Evolutionary conservation across 768 basidiomycete species (phyloP), one percentile per base, ranked within the genome.

Genomic region (Russula vinacea): DNA sequence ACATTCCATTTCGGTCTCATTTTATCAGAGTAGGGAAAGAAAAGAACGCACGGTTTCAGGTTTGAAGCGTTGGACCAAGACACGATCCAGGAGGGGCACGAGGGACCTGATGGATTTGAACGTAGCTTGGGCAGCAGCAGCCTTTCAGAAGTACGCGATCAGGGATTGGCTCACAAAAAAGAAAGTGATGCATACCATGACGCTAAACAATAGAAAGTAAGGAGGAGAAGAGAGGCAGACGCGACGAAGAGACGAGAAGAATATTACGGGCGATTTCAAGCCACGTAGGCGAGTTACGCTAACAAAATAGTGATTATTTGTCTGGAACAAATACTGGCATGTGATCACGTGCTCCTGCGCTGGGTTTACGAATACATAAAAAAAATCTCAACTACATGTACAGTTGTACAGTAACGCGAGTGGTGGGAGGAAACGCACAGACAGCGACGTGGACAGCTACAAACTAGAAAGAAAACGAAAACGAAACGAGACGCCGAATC

Each of bases 61-160:
- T 81, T 98, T 98, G 87, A 96, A 96, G 62, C 95, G 85, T 79
- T 98, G 96, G 66, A 98, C 94, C 69, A 98, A 83, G 67, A 98
- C 92, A 68, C 96, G 92, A 87, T 98, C 96, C 61, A 98, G 80
- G 56, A 98, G 85, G 65, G 96, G 96, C 68, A 92, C 78, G 69
- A 98, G 75, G 62, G 94, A 81, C 80, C 84, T 91, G 84, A 98
- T 98, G 69, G 87, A 88, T 78, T 92, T 97, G 88, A 98, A 94
- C 29, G 94, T 96, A 69, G 92, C 89, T 78, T 91, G 90, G 67
- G 89, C 78, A 78, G 90, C 89, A 35, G 45, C 10, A 16, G 13
- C 45, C 45, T 11, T 22, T 22, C n/a, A 45, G 7, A 26, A 8
- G 6, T 16, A 50, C 49, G 24, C 26, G 10, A 44, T 53, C 4